Conservation (phyloP, 306 rosid species). For the Rosa rugosa region DNA sequence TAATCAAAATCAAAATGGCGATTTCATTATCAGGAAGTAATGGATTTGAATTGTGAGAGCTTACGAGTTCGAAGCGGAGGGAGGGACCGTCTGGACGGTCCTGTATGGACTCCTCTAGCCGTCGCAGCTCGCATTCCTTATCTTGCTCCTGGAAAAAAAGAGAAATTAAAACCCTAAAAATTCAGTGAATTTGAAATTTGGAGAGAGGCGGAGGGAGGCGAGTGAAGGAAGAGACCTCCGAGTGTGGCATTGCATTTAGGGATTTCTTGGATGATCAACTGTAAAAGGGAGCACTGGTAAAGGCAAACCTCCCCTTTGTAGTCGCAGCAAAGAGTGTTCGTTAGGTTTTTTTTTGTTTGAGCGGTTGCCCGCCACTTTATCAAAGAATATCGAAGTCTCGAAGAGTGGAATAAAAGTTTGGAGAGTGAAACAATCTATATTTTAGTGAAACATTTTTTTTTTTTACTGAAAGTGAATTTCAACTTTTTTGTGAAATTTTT, state of each 20-base stretch:
- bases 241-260: neutral
- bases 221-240: neutral
- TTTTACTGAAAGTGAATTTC: too few species aligned
- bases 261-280: neutral
- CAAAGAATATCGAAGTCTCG: neutral
- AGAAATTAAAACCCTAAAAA: neutral
- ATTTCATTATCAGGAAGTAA: neutral
- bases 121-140: constrained; percentile 28
- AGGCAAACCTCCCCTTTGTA: too few species aligned
- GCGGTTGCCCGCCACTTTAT: constrained; percentile 1
- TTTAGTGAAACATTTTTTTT: too few species aligned
- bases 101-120: constrained; percentile 36
- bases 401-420: neutral
- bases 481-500: too few species aligned
- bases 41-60: neutral
- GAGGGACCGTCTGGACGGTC: constrained; percentile 49
- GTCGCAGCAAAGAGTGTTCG: neutral
- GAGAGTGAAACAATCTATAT: too few species aligned
- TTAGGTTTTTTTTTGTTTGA: neutral
- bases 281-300: neutral
- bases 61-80: constrained; percentile 50
- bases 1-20: neutral
- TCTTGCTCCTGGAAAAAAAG: constrained; percentile 22
- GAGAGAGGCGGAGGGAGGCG: neutral
- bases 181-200: neutral